A percentile compares a stretch with the other conserved stretches of the same genome.
Conservation (phyloP, 108 stramenopile species). For the Conticribra weissflogii region DNA sequence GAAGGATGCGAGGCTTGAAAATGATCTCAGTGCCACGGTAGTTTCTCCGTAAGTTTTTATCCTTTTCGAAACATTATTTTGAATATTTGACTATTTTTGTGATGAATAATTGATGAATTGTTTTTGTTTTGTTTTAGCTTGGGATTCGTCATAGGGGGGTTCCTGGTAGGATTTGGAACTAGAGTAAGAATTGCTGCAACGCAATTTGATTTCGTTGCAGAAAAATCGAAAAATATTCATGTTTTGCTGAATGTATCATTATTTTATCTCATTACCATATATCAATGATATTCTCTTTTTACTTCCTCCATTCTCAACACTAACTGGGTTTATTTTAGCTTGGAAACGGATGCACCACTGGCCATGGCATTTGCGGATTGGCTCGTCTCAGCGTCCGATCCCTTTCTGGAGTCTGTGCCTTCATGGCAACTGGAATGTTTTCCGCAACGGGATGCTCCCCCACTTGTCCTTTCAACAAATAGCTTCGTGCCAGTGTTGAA, state of each 20-base stretch:
- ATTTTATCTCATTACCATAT: too few species aligned
- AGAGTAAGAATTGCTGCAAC: background rate
- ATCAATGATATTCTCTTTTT: too few species aligned
- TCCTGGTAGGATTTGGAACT: constrained; percentile 62
- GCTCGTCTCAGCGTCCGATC: constrained; percentile 74
- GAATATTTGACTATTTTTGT: background rate
- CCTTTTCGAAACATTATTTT: too few species aligned
- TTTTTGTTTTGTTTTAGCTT: constrained; percentile 19
- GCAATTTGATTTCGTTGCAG: background rate
- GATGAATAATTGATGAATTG: background rate
- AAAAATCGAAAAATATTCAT: background rate
- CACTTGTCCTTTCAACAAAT: constrained; percentile 38
- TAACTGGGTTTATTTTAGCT: constrained; percentile 22
- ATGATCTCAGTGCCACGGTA: constrained; percentile 15
- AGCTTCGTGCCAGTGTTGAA: constrained; percentile 13
- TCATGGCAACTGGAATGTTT: constrained; percentile 71
- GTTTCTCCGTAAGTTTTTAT: constrained; percentile 30
- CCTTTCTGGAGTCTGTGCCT: constrained; percentile 69
- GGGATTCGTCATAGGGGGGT: constrained; percentile 61
- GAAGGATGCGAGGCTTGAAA: constrained; percentile 24
- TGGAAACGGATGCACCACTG: constrained; percentile 80
- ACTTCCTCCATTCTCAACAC: background rate
- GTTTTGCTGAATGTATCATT: too few species aligned
- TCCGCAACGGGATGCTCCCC: constrained; percentile 30
- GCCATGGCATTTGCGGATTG: constrained; percentile 86